These are phyloP conservation scores for Sonneratia alba DNA, from an alignment of 345 rosid species.

Conservation along the genomic window DNA sequence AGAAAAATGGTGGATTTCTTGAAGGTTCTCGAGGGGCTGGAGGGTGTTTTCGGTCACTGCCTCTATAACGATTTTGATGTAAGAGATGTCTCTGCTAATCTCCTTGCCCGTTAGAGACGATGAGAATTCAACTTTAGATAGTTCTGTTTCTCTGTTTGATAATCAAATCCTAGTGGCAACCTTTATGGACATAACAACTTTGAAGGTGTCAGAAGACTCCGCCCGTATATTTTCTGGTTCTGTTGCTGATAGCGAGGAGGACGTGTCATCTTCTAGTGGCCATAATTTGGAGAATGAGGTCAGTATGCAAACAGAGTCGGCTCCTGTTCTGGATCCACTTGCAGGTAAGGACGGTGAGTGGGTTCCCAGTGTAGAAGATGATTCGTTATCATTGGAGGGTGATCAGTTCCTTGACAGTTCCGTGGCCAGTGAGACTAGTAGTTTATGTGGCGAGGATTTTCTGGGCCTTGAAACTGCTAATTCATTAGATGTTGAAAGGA, in stretches of 20 bases:
- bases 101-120: constrained; percentile 46
- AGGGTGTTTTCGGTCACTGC: constrained; percentile 33
- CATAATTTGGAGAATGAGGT: constrained; percentile 31
- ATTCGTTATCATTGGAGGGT: constrained; percentile 47
- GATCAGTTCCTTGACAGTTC: constrained; percentile 42
- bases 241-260: constrained; percentile 20
- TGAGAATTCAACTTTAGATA: constrained; percentile 10
- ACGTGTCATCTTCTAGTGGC: constrained; percentile 20
- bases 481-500: constrained; percentile 28
- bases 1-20: constrained; percentile 41
- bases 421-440: constrained; percentile 62
- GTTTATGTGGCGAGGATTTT: constrained; percentile 62
- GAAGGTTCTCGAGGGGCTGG: constrained; percentile 26
- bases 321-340: constrained; percentile 27
- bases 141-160: constrained; percentile 18
- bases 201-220: constrained; percentile 29
- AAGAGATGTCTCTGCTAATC: constrained; percentile 47
- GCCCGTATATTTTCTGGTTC: constrained; percentile 34
- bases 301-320: constrained; percentile 15
- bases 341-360: constrained; percentile 29
- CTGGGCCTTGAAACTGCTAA: constrained; percentile 30
- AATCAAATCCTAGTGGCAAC: constrained; percentile 29
- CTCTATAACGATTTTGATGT: constrained; percentile 47
- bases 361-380: constrained; percentile 43
- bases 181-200: constrained; percentile 27